These are phyloP conservation scores for Triticum monococcum DNA, from an alignment of 176 grass and related monocot species.

Conservation along the genomic window DNA sequence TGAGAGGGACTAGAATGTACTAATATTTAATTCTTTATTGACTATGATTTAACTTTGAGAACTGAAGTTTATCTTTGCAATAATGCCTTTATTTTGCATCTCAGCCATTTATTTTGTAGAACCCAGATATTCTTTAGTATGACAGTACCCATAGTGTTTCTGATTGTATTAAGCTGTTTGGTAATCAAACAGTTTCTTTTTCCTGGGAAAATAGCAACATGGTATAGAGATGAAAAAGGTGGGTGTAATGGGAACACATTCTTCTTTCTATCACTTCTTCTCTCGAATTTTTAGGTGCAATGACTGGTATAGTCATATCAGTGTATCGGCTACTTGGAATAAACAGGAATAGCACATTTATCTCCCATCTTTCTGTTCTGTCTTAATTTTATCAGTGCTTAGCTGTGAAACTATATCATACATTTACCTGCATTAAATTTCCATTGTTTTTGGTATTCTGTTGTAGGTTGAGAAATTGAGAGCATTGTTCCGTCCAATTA, in stretches of 20 bases:
- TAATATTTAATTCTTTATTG: neutral
- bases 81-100: neutral
- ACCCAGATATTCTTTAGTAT: neutral
- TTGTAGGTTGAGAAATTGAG: constrained; percentile 59
- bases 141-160: neutral
- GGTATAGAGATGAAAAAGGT: neutral
- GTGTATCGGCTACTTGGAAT: constrained; percentile 4
- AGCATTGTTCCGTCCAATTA: constrained; percentile 42
- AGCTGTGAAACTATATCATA: constrained; percentile 12
- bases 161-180: constrained; percentile 1
- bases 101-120: neutral
- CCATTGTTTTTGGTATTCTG: constrained; percentile 20
- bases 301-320: neutral
- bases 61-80: neutral
- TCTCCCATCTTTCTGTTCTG: neutral
- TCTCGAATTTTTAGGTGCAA: neutral
- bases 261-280: neutral
- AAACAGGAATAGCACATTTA: neutral
- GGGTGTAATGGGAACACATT: neutral
- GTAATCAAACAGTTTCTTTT: neutral
- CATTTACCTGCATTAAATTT: neutral
- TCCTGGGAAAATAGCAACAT: neutral
- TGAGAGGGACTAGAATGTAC: neutral
- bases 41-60: constrained; percentile 9
- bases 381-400: neutral